Percentiles rank a stretch among this genome's conserved stretches.
Conservation (phyloP, 768 basidiomycete species). For the Kwoniella heveanensis region DNA sequence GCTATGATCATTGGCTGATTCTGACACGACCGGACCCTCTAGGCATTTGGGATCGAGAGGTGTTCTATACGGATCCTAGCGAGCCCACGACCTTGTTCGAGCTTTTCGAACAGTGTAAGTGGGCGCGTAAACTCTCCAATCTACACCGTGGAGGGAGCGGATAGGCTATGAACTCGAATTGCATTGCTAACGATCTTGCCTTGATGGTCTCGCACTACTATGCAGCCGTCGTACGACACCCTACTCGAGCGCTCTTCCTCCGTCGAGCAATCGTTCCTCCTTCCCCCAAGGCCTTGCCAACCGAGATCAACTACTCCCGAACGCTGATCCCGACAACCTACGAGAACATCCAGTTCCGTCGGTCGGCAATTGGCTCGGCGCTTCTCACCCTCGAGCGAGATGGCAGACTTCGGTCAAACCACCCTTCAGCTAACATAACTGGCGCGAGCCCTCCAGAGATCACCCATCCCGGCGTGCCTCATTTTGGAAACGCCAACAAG, state of each 20-base stretch:
- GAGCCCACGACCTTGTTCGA: slow-evolving; percentile 46
- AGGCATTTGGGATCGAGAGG: slow-evolving; percentile 33
- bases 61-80: slow-evolving; percentile 19
- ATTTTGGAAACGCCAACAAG: slow-evolving; percentile 37
- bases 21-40: slow-evolving; percentile 4
- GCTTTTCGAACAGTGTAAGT: slow-evolving; percentile 52
- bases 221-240: slow-evolving; percentile 54
- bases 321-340: slow-evolving; percentile 45
- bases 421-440: slow-evolving; percentile 4
- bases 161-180: no score
- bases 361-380: slow-evolving; percentile 46
- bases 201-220: no score
- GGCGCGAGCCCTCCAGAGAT: slow-evolving; percentile 31
- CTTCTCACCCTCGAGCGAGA: slow-evolving; percentile 48
- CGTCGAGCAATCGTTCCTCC: slow-evolving; percentile 36
- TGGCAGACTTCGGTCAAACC: slow-evolving; percentile 40
- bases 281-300: slow-evolving; percentile 17
- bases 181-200: no score
- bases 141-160: no score
- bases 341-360: slow-evolving; percentile 32
- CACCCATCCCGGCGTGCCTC: slow-evolving; percentile 41
- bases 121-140: no score
- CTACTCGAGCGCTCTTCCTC: slow-evolving; percentile 41
- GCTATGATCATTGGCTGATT: no score
- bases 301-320: slow-evolving; percentile 36